A percentile compares a stretch with the other conserved stretches of the same genome.
These are phyloP conservation scores for Termitomyces bulborhizus DNA, from an alignment of 768 basidiomycete genomes.

Conservation along the genomic window DNA sequence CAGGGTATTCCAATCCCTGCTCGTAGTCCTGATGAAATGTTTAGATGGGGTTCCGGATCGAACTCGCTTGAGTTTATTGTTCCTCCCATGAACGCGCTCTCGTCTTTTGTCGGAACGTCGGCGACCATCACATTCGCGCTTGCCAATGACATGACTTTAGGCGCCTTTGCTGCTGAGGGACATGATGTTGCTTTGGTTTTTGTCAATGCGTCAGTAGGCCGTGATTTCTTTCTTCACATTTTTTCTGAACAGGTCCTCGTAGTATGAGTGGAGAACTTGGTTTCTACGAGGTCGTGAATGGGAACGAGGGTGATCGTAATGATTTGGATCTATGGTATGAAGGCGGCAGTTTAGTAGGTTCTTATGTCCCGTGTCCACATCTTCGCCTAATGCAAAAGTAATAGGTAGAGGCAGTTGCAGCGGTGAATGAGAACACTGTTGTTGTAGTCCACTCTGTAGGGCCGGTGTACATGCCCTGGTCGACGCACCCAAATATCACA, in stretches of 20 bases:
- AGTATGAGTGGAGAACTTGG: conserved; percentile 49
- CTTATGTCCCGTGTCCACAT: background rate
- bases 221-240: background rate
- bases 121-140: conserved; percentile 36
- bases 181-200: conserved; percentile 56
- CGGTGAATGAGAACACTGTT: conserved; percentile 68
- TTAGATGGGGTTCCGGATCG: conserved; percentile 46
- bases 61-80: conserved; percentile 39
- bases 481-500: conserved; percentile 67
- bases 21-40: background rate
- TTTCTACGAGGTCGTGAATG: conserved; percentile 54
- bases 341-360: conserved; percentile 40
- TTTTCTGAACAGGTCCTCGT: conserved; percentile 9
- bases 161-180: conserved; percentile 33
- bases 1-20: conserved; percentile 9
- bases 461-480: conserved; percentile 69
- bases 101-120: conserved; percentile 29
- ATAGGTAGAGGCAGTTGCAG: conserved; percentile 51
- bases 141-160: conserved; percentile 35
- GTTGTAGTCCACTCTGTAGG: conserved; percentile 80
- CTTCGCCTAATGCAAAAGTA: conserved; percentile 12
- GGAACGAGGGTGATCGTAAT: conserved; percentile 55
- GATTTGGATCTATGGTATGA: conserved; percentile 54
- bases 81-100: conserved; percentile 42
- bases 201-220: conserved; percentile 41